Percentiles rank a stretch among this genome's conserved stretches.
These are phyloP conservation scores for Lentinula sp. DNA, from an alignment of 768 basidiomycete species.

Conservation along the genomic window DNA sequence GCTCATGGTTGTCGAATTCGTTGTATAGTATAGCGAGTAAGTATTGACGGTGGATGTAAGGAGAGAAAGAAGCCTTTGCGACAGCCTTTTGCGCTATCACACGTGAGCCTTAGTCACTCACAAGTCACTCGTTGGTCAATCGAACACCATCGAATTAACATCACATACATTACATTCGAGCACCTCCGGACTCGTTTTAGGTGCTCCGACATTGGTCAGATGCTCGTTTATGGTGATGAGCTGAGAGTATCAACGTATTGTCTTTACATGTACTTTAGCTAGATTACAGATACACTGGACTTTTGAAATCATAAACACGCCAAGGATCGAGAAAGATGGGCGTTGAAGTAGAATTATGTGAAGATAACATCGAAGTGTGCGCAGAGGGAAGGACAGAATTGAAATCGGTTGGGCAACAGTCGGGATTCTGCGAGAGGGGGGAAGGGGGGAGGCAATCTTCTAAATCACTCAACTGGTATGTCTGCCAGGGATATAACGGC, in stretches of 20 bases:
- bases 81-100: background rate
- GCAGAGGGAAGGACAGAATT: background rate
- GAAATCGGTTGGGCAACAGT: background rate
- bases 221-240: background rate
- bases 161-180: too few relatives aligned
- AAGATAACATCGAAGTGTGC: background rate
- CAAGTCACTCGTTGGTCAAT: background rate
- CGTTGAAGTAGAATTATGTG: background rate
- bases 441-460: background rate
- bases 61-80: background rate
- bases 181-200: background rate
- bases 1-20: conserved; percentile 2
- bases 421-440: background rate
- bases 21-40: background rate
- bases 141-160: background rate
- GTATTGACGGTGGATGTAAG: background rate
- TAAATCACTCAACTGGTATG: background rate
- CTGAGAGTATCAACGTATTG: background rate
- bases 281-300: background rate
- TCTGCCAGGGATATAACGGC: background rate
- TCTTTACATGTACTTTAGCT: background rate
- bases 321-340: background rate
- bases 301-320: background rate
- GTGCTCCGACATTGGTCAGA: background rate
- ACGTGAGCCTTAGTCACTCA: background rate